Evolutionary conservation across 140 eudicot species (phyloP), one percentile per base, ranked within the genome.

Genomic region (Erigeron philadelphicus): DNA sequence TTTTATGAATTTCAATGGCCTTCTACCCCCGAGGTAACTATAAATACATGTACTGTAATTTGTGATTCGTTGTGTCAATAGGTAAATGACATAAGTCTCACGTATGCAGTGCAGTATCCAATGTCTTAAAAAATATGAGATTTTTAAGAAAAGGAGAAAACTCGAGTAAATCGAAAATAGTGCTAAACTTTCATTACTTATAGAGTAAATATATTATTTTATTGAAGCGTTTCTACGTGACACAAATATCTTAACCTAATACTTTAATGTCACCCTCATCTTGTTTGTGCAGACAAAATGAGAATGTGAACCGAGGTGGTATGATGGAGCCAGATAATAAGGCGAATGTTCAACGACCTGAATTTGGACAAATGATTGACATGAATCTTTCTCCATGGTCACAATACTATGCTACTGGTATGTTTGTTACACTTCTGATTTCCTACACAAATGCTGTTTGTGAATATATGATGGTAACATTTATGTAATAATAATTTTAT

Each of bases 361-460:
- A 84, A 18, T 84, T 80, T 64, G 89, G 85, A 45, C 96, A 81
- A 44, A 67, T 78, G 46, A 81, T 79, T 5, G 95, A 84, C 75
- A 90, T 84, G 77, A 89, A 89, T 68, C 78, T 75, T 18, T 80
- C 96, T 35, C 90, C 95, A 12, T 89, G 96, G 96, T 55, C 85
- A 7, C 84, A 80, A 9, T 84, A 71, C 65, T 89, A 82, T 76
- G 75, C 74, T 4, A 10, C 81, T 45, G 96, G 92, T 83, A 74
- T 42, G 68, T 44, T 52, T 43, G 21, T 75, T 46, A 65, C 21
- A 18, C 72, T 70, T 44, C 49, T 56, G n/a, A 40, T 64, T 10
- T 19, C 55, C 52, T 47, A 6, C 68, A 11, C 50, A 66, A 46
- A 56, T 53, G 53, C 43, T 55, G 38, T 45, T 56, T 31, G 46